Percentiles rank a stretch among this genome's conserved stretches.
These are phyloP conservation scores for Pseudocercospora cruenta DNA, from an alignment of 2,329 filamentous ascomycete species.

Conservation along the genomic window DNA sequence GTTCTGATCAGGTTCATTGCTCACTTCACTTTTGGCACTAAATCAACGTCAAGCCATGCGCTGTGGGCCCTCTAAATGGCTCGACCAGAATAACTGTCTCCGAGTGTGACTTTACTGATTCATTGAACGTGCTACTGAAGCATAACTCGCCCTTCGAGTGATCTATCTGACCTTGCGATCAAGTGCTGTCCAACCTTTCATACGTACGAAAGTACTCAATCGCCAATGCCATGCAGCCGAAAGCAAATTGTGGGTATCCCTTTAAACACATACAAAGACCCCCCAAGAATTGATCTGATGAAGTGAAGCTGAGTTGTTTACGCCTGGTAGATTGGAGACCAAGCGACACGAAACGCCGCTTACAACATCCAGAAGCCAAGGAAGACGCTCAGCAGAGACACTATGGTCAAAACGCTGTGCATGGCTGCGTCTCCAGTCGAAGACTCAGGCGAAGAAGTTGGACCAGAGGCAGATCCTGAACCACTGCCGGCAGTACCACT, in stretches of 20 bases:
- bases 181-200: background rate
- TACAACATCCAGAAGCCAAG: slow-evolving; percentile 30
- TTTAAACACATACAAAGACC: background rate
- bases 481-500: slow-evolving; percentile 17
- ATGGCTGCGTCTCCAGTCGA: slow-evolving; percentile 24
- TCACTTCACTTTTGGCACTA: background rate
- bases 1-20: background rate
- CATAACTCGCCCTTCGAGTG: background rate
- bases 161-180: background rate
- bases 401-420: slow-evolving; percentile 20
- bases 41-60: background rate
- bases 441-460: slow-evolving; percentile 17
- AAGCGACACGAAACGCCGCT: background rate
- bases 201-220: background rate
- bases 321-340: background rate
- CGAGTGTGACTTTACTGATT: background rate
- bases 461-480: slow-evolving; percentile 8
- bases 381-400: slow-evolving; percentile 32
- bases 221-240: slow-evolving; percentile 3
- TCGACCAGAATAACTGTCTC: background rate
- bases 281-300: background rate
- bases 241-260: background rate
- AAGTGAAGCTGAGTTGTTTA: background rate
- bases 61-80: background rate
- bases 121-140: background rate